Evolutionary conservation across 345 rosid species (phyloP).

Genomic region (Linum trigynum): DNA sequence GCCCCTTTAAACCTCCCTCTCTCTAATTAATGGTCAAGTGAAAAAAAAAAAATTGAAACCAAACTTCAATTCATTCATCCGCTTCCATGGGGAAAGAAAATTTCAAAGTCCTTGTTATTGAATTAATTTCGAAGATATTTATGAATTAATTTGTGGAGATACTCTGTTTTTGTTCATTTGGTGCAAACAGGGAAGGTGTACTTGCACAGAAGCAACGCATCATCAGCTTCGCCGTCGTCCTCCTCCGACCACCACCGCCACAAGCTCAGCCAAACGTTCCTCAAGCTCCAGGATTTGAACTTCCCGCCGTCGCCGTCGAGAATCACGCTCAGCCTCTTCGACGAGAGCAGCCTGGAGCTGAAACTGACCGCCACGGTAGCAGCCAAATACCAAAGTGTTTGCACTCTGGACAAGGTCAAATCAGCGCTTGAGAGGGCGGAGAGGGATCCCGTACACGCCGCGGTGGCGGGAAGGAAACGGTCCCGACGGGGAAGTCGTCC

Average conservation of each 20-base stretch:
- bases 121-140: neutral
- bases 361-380: conserved; percentile 18
- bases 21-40: neutral
- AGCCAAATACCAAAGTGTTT: conserved; percentile 53
- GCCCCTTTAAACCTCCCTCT: neutral
- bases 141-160: neutral
- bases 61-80: neutral
- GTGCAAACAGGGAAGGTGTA: conserved; percentile 83
- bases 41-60: neutral
- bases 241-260: conserved; percentile 28
- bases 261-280: conserved; percentile 36
- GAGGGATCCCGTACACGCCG: conserved; percentile 32
- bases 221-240: conserved; percentile 34
- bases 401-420: conserved; percentile 87
- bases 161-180: neutral
- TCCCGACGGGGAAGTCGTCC: conserved; percentile 24
- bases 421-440: conserved; percentile 63
- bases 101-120: too few relatives aligned
- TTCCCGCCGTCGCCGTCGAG: conserved; percentile 38
- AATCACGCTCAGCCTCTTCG: conserved; percentile 34
- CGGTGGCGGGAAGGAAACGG: conserved; percentile 18
- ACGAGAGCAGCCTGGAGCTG: conserved; percentile 41
- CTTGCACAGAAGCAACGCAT: conserved; percentile 48
- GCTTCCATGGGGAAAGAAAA: too few relatives aligned
- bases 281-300: conserved; percentile 59